Base-by-base conservation (phyloP, 805 yeast species). In the Metschnikowia aberdeeniae region DNA sequence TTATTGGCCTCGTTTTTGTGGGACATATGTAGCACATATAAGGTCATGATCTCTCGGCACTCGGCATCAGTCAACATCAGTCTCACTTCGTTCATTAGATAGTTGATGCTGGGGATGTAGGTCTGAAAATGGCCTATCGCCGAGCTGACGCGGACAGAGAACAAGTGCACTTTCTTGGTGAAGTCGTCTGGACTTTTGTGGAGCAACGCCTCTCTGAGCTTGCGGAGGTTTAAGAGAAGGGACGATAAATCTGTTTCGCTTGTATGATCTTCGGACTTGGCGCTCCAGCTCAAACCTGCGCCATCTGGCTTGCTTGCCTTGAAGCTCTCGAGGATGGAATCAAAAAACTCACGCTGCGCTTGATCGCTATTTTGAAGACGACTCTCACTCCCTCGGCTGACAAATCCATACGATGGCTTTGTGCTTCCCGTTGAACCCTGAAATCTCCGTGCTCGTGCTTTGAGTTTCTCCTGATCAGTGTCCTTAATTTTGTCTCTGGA, bases 381-480 rank as follows among this genome's bases (percentile, higher is more conserved):
- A 42, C 57, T 58, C 44, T 76, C 81, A 36, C 76, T 82, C 1
- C 87, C 86, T 45, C 88, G 64, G 50, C 87, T 82, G 6, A 81
- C 60, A 40, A 79, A 64, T 0, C 87, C 86, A 49, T 71, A 78
- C 6, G 19, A 19, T 7, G 12, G 17, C 3, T 5, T 19, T 10
- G 11, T 19, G 19, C 6, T 29, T 20, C 4, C 22, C 29, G 3
- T 7, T 12, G 20, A 11, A 19, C 27, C 12, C 3, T 14, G 14
- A 17, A 31, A 39, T 9, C 34, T 9, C 20, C 29, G 28, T 14
- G 34, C 35, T 14, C 35, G 35, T 10, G 20, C 35, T 1, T 38
- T 38, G 34, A 29, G 33, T 13, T 31, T 31, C 6, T 39, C 42
- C 9, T 22, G 8, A 24, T 39, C 35, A 34, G 14, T 31, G 6